A percentile compares a stretch with the other conserved stretches of the same genome.
Evolutionary conservation across 163 green algal species (phyloP).

Genomic region (Volvox carteri): DNA sequence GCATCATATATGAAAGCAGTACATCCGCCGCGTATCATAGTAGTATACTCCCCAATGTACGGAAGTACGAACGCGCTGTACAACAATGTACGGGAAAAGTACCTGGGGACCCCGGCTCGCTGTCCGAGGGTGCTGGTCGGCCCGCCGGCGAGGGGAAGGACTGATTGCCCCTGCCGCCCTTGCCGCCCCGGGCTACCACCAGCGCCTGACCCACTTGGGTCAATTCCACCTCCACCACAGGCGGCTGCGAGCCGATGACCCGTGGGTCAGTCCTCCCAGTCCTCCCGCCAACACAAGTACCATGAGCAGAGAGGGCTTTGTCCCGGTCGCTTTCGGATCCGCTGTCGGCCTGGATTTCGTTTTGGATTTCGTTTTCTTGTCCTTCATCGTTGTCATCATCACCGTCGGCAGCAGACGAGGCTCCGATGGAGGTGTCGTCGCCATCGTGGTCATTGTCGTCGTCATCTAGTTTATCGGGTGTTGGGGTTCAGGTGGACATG

Average conservation of each 20-base stretch:
- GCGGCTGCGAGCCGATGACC: neutral
- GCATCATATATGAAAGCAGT: too few species aligned
- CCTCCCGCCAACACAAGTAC: neutral
- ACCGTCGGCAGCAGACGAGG: neutral
- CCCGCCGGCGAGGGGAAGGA: conserved; percentile 43
- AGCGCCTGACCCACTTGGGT: conserved; percentile 52
- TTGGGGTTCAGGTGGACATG: too few species aligned
- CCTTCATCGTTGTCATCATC: neutral
- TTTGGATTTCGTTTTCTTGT: conserved; percentile 4
- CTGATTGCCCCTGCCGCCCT: conserved; percentile 74
- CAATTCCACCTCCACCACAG: conserved; percentile 64
- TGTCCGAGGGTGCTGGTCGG: neutral
- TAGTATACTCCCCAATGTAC: too few species aligned
- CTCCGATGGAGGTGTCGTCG: too few species aligned
- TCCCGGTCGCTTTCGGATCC: neutral
- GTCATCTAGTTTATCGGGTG: too few species aligned
- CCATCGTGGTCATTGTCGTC: too few species aligned
- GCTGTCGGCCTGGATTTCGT: neutral
- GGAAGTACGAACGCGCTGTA: too few species aligned
- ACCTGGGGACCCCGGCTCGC: conserved; percentile 16
- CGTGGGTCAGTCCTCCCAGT: neutral
- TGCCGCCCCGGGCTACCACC: conserved; percentile 70
- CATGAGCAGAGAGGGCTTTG: too few species aligned
- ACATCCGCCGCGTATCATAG: too few species aligned
- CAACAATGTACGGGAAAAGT: too few species aligned